These are phyloP conservation scores for Blastobotrys robertii DNA, from an alignment of 805 yeast species.

Conservation along the genomic window DNA sequence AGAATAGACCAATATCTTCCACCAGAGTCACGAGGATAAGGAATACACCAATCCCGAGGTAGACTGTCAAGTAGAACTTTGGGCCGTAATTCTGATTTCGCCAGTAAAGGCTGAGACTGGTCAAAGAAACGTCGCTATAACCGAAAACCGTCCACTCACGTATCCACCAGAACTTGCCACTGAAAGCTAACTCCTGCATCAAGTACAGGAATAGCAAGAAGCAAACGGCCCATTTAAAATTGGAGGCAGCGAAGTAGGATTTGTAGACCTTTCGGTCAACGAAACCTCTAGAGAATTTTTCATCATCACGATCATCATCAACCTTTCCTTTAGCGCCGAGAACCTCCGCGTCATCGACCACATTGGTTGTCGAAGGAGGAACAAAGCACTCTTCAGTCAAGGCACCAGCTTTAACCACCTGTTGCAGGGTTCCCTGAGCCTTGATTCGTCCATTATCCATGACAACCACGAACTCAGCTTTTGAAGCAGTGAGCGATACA, in stretches of 20 bases:
- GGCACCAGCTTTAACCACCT: slow-evolving; percentile 28
- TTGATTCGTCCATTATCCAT: slow-evolving; percentile 76
- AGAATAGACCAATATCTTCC: slow-evolving; percentile 50
- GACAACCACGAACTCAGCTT: slow-evolving; percentile 72
- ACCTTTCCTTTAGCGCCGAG: slow-evolving; percentile 72
- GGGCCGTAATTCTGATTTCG: slow-evolving; percentile 28
- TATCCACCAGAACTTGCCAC: slow-evolving; percentile 81
- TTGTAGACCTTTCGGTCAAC: slow-evolving; percentile 56
- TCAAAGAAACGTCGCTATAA: slow-evolving; percentile 7
- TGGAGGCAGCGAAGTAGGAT: slow-evolving; percentile 57
- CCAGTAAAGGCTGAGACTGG: slow-evolving; percentile 40
- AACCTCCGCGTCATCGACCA: slow-evolving; percentile 74
- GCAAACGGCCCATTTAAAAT: slow-evolving; percentile 46
- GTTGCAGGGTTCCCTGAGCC: slow-evolving; percentile 50
- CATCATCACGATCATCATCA: slow-evolving; percentile 14
- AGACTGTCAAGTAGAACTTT: slow-evolving; percentile 54
- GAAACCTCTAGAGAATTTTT: slow-evolving; percentile 14
- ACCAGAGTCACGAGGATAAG: slow-evolving; percentile 46
- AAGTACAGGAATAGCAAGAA: slow-evolving; percentile 39
- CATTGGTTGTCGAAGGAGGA: slow-evolving; percentile 18
- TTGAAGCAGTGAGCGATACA: slow-evolving; percentile 73
- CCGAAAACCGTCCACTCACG: slow-evolving; percentile 55
- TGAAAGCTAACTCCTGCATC: slow-evolving; percentile 47
- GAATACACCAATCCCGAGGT: slow-evolving; percentile 55
- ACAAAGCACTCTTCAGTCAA: background rate